These are phyloP conservation scores for Flaveria brownii DNA, from an alignment of 129 eudicot genomes.

Conservation along the genomic window DNA sequence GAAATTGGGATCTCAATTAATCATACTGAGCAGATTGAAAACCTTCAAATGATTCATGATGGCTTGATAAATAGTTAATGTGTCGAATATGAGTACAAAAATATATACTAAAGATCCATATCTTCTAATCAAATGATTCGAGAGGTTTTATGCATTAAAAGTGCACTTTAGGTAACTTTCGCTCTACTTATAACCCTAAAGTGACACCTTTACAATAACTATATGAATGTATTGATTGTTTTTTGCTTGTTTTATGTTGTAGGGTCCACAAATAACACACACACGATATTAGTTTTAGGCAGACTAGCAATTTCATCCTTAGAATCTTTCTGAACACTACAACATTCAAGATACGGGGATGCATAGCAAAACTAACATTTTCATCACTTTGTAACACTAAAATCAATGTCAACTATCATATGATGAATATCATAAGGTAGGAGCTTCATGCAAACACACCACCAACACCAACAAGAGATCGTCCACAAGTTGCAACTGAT, in stretches of 20 bases:
- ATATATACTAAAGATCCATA: too few relatives aligned
- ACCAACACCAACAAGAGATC: not conserved
- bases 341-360: conserved; percentile 94
- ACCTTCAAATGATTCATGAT: conserved; percentile 44
- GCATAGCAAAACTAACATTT: conserved; percentile 39
- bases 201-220: not conserved
- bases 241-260: conserved; percentile 16
- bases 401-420: conserved; percentile 1
- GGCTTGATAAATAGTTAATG: too few relatives aligned
- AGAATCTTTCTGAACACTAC: conserved; percentile 84
- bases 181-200: not conserved
- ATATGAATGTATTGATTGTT: not conserved
- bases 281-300: conserved; percentile 90
- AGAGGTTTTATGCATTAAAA: too few relatives aligned
- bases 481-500: conserved; percentile 44
- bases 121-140: too few relatives aligned
- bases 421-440: conserved; percentile 25
- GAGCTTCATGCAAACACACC: conserved; percentile 98
- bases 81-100: too few relatives aligned
- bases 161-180: not conserved
- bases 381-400: not conserved
- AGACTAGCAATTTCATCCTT: conserved; percentile 90
- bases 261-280: conserved; percentile 84
- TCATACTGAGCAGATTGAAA: conserved; percentile 91
- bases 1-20: conserved; percentile 87